Evolutionary conservation across 1,284 basidiomycete genomes (phyloP).

Genomic region (Earliella scabrosa): DNA sequence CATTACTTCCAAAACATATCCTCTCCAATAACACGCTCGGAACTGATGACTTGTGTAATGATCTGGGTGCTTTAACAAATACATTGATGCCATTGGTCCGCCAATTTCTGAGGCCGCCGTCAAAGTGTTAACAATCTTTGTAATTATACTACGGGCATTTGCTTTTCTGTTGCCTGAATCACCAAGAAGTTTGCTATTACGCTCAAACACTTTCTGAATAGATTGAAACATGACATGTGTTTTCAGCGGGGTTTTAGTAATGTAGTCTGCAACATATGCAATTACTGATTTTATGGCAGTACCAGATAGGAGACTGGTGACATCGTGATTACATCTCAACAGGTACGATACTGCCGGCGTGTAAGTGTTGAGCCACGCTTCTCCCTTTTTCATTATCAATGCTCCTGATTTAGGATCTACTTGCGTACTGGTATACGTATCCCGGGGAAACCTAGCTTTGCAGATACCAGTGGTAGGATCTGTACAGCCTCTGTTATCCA

Average conservation of each 20-base stretch:
- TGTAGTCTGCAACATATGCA: too few relatives aligned
- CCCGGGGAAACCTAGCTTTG: not conserved
- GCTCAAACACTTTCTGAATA: slow-evolving; percentile 32
- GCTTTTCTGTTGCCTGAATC: not conserved
- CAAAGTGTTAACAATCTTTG: slow-evolving; percentile 22
- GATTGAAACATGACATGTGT: slow-evolving; percentile 40
- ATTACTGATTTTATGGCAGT: too few relatives aligned
- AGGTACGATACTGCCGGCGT: slow-evolving; percentile 37
- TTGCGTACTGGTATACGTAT: not conserved
- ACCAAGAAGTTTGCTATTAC: slow-evolving; percentile 18
- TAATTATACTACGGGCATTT: slow-evolving; percentile 30
- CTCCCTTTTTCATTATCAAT: slow-evolving; percentile 38
- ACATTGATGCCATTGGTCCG: slow-evolving; percentile 7
- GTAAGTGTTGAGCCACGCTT: slow-evolving; percentile 40
- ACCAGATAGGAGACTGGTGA: too few relatives aligned
- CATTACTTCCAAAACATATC: not conserved
- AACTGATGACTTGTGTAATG: slow-evolving; percentile 15
- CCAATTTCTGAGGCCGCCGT: slow-evolving; percentile 5
- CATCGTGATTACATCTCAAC: too few relatives aligned
- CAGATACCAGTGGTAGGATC: not conserved
- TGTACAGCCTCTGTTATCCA: not conserved
- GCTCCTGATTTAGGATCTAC: slow-evolving; percentile 26
- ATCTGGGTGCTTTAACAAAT: slow-evolving; percentile 7
- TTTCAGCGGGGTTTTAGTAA: slow-evolving; percentile 41
- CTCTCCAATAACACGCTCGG: slow-evolving; percentile 1